Conservation (phyloP, 2,329 filamentous ascomycete species). For the Sporothrix protearum region DNA sequence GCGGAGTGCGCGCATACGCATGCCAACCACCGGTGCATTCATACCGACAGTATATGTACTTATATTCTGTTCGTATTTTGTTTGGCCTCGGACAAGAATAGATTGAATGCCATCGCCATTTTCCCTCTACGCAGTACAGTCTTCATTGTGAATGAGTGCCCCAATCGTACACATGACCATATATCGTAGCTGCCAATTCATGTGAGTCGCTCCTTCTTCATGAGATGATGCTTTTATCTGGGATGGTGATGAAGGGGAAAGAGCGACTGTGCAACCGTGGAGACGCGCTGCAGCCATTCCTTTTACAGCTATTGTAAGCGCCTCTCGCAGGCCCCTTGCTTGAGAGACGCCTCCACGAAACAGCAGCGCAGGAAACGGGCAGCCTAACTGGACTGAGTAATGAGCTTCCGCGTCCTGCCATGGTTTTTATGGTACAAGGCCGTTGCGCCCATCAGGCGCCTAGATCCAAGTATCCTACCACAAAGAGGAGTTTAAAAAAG, state of each 20-base stretch:
- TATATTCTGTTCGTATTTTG: neutral
- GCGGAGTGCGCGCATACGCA: too few relatives aligned
- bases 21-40: too few relatives aligned
- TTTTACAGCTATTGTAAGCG: conserved; percentile 11
- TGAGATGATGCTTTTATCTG: neutral
- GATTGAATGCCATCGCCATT: conserved; percentile 1
- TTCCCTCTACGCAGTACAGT: neutral
- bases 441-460: conserved; percentile 2
- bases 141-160: neutral
- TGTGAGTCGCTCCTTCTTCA: neutral
- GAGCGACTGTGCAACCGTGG: neutral
- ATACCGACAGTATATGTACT: too few relatives aligned
- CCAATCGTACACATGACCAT: neutral
- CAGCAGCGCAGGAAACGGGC: neutral
- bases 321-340: neutral
- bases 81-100: neutral
- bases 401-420: neutral
- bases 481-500: too few relatives aligned
- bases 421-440: neutral
- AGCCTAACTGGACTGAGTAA: neutral
- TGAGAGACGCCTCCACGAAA: neutral
- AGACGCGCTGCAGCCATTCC: neutral
- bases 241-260: neutral
- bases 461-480: neutral
- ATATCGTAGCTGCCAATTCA: neutral